These are phyloP conservation scores for Ustilago trichophora DNA, from an alignment of 1,284 basidiomycete genomes.

Conservation along the genomic window DNA sequence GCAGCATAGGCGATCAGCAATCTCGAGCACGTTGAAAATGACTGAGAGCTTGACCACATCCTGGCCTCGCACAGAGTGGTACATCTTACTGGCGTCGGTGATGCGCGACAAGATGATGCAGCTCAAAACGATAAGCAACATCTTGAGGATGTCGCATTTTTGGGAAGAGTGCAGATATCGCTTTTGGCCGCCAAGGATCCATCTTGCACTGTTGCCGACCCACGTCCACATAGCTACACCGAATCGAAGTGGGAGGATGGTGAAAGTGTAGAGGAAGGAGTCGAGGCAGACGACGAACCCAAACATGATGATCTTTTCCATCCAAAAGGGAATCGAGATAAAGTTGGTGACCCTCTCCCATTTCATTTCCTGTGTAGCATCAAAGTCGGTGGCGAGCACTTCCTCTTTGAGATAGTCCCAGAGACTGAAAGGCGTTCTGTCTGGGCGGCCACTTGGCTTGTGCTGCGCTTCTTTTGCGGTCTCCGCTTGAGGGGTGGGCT, in stretches of 20 bases:
- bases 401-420: slow-evolving; percentile 89
- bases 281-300: slow-evolving; percentile 94
- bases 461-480: background rate
- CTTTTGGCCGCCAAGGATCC: slow-evolving; percentile 48
- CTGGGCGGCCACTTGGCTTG: slow-evolving; percentile 2
- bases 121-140: slow-evolving; percentile 79
- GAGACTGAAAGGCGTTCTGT: slow-evolving; percentile 70
- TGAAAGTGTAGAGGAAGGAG: slow-evolving; percentile 97
- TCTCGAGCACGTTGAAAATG: slow-evolving; percentile 88
- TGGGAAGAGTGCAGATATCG: slow-evolving; percentile 71
- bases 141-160: slow-evolving; percentile 87
- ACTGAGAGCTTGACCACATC: slow-evolving; percentile 88
- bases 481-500: background rate
- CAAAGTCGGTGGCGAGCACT: slow-evolving; percentile 86
- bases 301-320: slow-evolving; percentile 95
- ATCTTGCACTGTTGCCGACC: slow-evolving; percentile 43
- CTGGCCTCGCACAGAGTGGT: slow-evolving; percentile 97
- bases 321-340: slow-evolving; percentile 86
- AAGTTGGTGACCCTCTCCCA: slow-evolving; percentile 99
- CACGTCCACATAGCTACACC: slow-evolving; percentile 58
- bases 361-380: slow-evolving; percentile 89
- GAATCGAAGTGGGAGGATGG: slow-evolving; percentile 88
- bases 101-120: slow-evolving; percentile 80
- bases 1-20: slow-evolving; percentile 91
- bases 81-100: slow-evolving; percentile 97